Evolutionary conservation across 768 basidiomycete genomes (phyloP), one percentile per base, ranked within the genome.

Genomic region (Nidularia pulvinata): DNA sequence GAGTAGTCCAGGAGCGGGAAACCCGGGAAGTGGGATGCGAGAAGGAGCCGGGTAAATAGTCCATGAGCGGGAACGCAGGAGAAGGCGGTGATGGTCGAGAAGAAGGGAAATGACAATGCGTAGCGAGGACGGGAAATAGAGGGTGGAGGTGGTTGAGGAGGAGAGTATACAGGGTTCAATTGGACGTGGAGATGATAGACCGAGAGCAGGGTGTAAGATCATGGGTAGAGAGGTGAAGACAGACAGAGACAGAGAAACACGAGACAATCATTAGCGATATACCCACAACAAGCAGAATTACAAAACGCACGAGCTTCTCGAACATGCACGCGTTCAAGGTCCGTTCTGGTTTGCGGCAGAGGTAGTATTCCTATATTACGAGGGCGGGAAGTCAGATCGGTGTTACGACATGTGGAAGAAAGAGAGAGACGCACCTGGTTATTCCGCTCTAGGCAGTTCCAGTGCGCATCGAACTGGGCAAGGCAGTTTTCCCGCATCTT

Each of bases 401-500:
- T 2, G 39, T 6, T 19, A 53, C 33, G 19, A n/a, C 16, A 42
- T 39, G 43, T 19, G 46, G 33, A 49, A n/a, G 6, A 7, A 51
- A n/a, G n/a, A n/a, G n/a, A 22, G 30, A n/a, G 9, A 76, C 85
- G 50, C 54, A 89, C 95, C 74, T 98, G 96, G 77, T 99, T 99
- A 71, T 93, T 91, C 64, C 79, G 73, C 72, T 99, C 97, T 57
- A 99, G 71, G 69, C 97, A 99, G 51, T 87, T 80, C 95, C 95
- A 98, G 67, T 99, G 97, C 30, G 82, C 79, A 58, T 97, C 86
- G 61, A 93, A 98, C 65, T 94, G 86, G 57, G 83, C 72, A 59
- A 89, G 65, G 70, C 97, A 99, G 70, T 91, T 89, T 73, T 95
- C 91, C 49, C 93, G 80, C 83, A 99, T 89, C 79, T 96, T 98